A percentile compares a stretch with the other conserved stretches of the same genome.
These are phyloP conservation scores for Pestalotiopsis sp. DNA, from an alignment of 2,329 filamentous ascomycete species.

Conservation along the genomic window DNA sequence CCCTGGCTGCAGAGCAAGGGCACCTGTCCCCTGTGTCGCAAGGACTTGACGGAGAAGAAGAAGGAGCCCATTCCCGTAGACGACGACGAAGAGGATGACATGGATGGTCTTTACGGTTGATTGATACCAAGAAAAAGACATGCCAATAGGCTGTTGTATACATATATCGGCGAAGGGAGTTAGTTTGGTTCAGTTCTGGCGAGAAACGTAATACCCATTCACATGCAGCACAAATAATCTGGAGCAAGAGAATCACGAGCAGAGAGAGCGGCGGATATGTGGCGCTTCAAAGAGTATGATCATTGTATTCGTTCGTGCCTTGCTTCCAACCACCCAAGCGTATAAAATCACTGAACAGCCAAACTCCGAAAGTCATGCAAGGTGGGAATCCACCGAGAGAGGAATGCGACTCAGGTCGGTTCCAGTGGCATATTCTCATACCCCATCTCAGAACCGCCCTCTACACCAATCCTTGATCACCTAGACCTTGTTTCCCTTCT, in stretches of 20 bases:
- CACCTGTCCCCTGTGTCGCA: slow-evolving; percentile 65
- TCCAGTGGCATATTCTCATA: background rate
- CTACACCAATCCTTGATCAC: slow-evolving; percentile 28
- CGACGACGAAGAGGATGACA: slow-evolving; percentile 57
- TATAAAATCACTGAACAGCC: background rate
- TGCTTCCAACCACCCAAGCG: background rate
- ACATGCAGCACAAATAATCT: background rate
- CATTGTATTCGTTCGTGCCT: background rate
- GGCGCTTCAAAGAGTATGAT: background rate
- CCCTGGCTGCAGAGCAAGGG: slow-evolving; percentile 68
- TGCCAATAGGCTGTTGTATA: background rate
- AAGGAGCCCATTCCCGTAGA: slow-evolving; percentile 43
- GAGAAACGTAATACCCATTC: slow-evolving; percentile 19
- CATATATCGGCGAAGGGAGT: background rate
- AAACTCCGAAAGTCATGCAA: slow-evolving; percentile 15
- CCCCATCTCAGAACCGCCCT: background rate
- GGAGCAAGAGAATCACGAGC: background rate
- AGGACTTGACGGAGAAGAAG: slow-evolving; percentile 61
- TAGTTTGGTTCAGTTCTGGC: background rate
- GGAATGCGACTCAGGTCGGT: background rate
- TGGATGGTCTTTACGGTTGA: slow-evolving; percentile 50
- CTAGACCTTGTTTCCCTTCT: slow-evolving; percentile 32
- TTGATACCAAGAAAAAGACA: background rate
- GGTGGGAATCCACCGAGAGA: background rate
- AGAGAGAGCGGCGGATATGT: background rate